These are phyloP conservation scores for Berberis thunbergii DNA, from an alignment of 164 flowering plant species.

Conservation along the genomic window DNA sequence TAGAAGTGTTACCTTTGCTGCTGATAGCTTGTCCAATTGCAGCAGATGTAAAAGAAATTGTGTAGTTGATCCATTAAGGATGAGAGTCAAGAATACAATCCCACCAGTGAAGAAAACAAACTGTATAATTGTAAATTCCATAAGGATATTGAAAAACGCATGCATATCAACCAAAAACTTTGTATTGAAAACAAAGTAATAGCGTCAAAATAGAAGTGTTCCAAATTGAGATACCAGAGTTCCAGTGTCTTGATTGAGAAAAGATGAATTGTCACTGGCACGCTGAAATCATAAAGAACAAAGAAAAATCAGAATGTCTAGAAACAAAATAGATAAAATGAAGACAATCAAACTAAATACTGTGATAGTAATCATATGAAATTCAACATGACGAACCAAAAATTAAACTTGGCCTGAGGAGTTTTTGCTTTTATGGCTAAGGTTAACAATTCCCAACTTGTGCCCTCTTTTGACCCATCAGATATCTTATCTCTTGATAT, in stretches of 20 bases:
- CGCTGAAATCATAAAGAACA: constrained; percentile 34
- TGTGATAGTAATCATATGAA: too few relatives aligned
- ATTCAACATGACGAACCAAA: too few relatives aligned
- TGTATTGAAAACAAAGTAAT: neutral
- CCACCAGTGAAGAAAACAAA: constrained; percentile 97
- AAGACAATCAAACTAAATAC: neutral
- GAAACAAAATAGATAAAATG: neutral
- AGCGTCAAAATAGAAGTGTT: neutral
- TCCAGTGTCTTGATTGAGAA: constrained; percentile 60
- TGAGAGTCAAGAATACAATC: constrained; percentile 83
- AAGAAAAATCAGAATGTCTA: neutral
- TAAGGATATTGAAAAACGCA: neutral
- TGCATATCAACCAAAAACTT: neutral
- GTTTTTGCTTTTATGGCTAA: too few relatives aligned
- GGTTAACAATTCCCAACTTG: too few relatives aligned
- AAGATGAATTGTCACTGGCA: constrained; percentile 38
- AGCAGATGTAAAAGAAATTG: constrained; percentile 68
- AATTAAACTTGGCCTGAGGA: too few relatives aligned
- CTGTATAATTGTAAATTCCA: constrained; percentile 40
- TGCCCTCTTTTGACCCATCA: too few relatives aligned
- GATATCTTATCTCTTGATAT: too few relatives aligned
- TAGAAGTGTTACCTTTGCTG: constrained; percentile 49
- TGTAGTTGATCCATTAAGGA: constrained; percentile 92
- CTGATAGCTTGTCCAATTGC: constrained; percentile 63
- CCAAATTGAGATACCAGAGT: constrained; percentile 41